Base-by-base conservation (phyloP, 2,329 filamentous ascomycete genomes). In the Pseudogymnoascus sp. region DNA sequence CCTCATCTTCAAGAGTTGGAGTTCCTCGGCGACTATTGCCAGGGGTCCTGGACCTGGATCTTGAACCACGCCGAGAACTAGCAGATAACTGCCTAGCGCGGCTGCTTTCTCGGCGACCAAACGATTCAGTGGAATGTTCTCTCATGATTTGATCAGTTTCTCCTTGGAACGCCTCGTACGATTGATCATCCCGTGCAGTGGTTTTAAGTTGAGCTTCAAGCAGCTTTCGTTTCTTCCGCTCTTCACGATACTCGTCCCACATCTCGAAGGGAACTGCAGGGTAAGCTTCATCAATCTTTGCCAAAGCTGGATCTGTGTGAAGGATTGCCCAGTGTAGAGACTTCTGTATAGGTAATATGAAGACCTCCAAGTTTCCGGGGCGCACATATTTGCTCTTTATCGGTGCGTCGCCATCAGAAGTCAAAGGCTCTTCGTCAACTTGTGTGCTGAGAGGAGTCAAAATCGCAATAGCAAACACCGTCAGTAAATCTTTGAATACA, bases 301-400 rank as follows among this genome's bases (percentile, higher is more conserved):
- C 59, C 65, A 81, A 81, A 2, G 74, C 74, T 1, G 79, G 79
- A 65, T 82, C 79, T 35, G 74, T 68, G 63, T 76, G 73, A 59
- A 78, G 61, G 5, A 66, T 68, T 21, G 69, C 61, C 77, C 79
- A 81, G 60, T 75, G 70, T 13, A 71, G 67, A 1, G 75, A 74
- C 36, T 75, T 73, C 48, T 77, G 73, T 35, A 80, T 74, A 27
- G 75, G 74, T 29, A 72, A 69, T n/a, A 65, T 69, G 65, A 78
- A 81, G 12, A 78, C 75, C 31, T 75, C 73, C 15, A 74, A 63
- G 63, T 80, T 78, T 15, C 77, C 73, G 35, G 75, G 73, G 21
- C 72, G 75, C 60, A 77, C 76, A 65, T 76, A 80, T 25, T 74
- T 72, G 2, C 58, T 59, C 9, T 40, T 59, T n/a, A 59, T 40